These are phyloP conservation scores for Mucor circinelloides DNA, from an alignment of 371 early-diverging fungal genomes.

Conservation along the genomic window DNA sequence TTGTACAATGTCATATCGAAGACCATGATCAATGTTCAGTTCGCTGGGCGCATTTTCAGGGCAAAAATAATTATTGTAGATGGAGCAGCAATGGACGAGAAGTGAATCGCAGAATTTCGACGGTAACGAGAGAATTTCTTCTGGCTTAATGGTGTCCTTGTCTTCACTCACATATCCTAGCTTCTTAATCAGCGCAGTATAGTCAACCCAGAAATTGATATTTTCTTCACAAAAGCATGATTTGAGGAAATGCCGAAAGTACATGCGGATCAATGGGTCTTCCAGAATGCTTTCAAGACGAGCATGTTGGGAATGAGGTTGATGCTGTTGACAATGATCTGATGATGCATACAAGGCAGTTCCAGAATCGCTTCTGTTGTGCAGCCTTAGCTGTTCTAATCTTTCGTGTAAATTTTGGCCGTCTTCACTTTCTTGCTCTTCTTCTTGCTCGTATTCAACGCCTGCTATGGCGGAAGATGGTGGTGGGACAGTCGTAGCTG, in stretches of 20 bases:
- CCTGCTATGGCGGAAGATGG: neutral
- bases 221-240: slow-evolving; percentile 70
- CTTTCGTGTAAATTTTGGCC: neutral
- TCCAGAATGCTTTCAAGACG: slow-evolving; percentile 60
- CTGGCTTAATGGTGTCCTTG: neutral
- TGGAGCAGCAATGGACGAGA: slow-evolving; percentile 49
- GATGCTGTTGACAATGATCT: neutral
- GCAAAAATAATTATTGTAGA: slow-evolving; percentile 62
- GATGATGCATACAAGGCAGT: neutral
- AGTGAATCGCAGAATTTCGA: slow-evolving; percentile 11
- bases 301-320: slow-evolving; percentile 9
- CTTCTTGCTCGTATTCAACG: neutral
- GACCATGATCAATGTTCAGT: slow-evolving; percentile 56
- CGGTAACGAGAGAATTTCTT: neutral
- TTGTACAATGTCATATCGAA: slow-evolving; percentile 42
- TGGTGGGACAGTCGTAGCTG: neutral
- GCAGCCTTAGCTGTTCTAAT: neutral
- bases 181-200: slow-evolving; percentile 34
- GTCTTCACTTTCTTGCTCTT: neutral
- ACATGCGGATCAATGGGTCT: slow-evolving; percentile 52
- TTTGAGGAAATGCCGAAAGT: slow-evolving; percentile 64
- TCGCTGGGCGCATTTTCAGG: slow-evolving; percentile 50
- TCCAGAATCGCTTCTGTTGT: neutral
- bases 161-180: slow-evolving; percentile 9
- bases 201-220: slow-evolving; percentile 61